phyloP scores from a whole-genome alignment of 2,329 filamentous ascomycete genomes.

The Didymella arachidicola region DNA sequence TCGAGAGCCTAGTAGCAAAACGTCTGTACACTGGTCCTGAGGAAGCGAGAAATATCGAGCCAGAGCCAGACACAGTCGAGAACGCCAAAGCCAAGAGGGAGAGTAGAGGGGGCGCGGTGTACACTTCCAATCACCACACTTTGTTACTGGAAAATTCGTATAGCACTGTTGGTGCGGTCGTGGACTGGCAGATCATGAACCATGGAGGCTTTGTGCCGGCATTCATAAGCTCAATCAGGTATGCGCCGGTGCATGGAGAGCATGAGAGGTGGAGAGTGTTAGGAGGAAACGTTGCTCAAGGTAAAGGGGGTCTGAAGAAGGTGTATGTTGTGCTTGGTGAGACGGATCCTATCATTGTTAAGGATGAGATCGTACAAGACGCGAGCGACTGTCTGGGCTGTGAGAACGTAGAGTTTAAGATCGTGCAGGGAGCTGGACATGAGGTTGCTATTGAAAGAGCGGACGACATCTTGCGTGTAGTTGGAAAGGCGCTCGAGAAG shows the following conservation, averaged over 20 bases:
- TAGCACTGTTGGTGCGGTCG: conserved; percentile 67
- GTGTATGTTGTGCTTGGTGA: conserved; percentile 72
- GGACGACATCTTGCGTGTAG: conserved; percentile 64
- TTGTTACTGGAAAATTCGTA: conserved; percentile 62
- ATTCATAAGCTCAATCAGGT: conserved; percentile 74
- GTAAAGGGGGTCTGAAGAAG: conserved; percentile 54
- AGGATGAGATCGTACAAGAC: conserved; percentile 70
- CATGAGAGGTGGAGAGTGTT: conserved; percentile 69
- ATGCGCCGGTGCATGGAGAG: conserved; percentile 73
- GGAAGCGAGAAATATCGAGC: conserved; percentile 34
- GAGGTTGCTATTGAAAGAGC: conserved; percentile 72
- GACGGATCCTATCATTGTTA: conserved; percentile 71
- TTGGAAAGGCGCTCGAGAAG: conserved; percentile 54
- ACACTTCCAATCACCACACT: conserved; percentile 28
- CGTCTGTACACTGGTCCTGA: conserved; percentile 42
- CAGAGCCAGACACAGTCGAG: conserved; percentile 34
- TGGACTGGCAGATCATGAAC: conserved; percentile 72
- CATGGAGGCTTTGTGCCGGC: conserved; percentile 74
- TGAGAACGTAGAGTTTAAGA: conserved; percentile 64
- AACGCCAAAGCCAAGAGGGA: conserved; percentile 25
- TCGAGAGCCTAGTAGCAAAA: conserved; percentile 54
- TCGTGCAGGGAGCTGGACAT: conserved; percentile 68
- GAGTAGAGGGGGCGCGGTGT: conserved; percentile 28
- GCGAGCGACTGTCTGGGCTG: conserved; percentile 64
- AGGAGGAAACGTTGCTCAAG: conserved; percentile 48